A percentile compares a stretch with the other conserved stretches of the same genome.
Evolutionary conservation across 345 rosid species (phyloP).

Genomic region (Triadica sebifera): DNA sequence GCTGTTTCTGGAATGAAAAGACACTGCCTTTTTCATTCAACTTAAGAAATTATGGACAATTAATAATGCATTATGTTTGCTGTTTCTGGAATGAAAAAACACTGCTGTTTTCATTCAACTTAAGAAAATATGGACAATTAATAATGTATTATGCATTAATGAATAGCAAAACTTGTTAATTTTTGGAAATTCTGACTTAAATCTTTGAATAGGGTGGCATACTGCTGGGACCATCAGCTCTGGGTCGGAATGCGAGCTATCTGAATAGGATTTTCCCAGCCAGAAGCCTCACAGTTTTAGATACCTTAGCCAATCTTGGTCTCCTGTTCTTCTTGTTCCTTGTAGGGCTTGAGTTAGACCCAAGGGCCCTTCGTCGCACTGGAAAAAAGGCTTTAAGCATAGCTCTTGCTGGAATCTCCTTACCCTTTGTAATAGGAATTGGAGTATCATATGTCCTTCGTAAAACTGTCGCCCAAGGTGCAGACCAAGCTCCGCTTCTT

Average conservation of each 20-base stretch:
- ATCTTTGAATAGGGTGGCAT: constrained; percentile 58
- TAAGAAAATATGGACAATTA: too few relatives aligned
- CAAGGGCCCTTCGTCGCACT: constrained; percentile 45
- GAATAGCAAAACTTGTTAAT: too few relatives aligned
- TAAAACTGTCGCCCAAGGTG: constrained; percentile 39
- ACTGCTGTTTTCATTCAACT: too few relatives aligned
- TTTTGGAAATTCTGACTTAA: not conserved
- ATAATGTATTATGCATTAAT: too few relatives aligned
- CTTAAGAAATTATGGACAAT: too few relatives aligned
- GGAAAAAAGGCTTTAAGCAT: constrained; percentile 59
- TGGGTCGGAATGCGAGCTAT: constrained; percentile 54
- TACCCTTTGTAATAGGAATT: constrained; percentile 60
- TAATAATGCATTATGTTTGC: too few relatives aligned
- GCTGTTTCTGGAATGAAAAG: not conserved
- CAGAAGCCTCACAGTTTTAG: constrained; percentile 62
- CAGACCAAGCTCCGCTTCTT: constrained; percentile 46
- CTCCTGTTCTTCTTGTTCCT: constrained; percentile 78
- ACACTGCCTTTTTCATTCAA: not conserved
- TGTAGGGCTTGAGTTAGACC: constrained; percentile 66
- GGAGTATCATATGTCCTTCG: constrained; percentile 59
- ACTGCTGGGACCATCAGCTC: constrained; percentile 69
- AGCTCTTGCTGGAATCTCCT: constrained; percentile 60
- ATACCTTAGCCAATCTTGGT: constrained; percentile 73
- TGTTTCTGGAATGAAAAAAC: too few relatives aligned
- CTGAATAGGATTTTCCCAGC: constrained; percentile 49